Base-by-base conservation (phyloP, 2,329 filamentous ascomycete species). In the Endoconidiophora laricicola region DNA sequence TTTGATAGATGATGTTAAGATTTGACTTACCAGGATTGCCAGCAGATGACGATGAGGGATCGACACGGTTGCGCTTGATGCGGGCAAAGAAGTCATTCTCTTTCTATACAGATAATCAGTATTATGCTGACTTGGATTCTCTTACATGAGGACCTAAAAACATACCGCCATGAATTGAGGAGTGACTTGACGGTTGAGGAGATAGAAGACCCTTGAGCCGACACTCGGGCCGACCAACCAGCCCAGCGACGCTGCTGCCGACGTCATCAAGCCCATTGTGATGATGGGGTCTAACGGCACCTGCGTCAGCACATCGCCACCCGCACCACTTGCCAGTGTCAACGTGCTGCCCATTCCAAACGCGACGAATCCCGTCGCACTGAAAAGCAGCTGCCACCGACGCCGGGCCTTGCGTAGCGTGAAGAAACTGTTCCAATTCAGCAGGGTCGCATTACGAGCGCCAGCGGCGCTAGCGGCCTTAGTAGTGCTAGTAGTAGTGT, bases 401-500 rank as follows among this genome's bases (percentile, higher is more conserved):
- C 90, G 81, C 50, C 90, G 84, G 54, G 80, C 83, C 59, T 86
- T 83, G 60, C 90, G 86, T 54, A 96, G 80, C 62, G 79, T 78
- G 72, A 96, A 94, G 71, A 94, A 96, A 48, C 78, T 79, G 69
- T 95, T 82, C 90, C 90, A 96, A 66, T 86, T 77, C 40, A 88
- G 76, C n/a, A 64, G 60, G 36, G 63, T 58, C 48, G 52, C 56
- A 49, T 59, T 55, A 49, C 62, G 58, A 29, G 60, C 57, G 47
- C 60, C 54, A 16, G 64, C 54, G 18, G 60, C 56, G 38, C 60
- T 49, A 20, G 57, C 48, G 14, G 59, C 54, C 14, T 61, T 56
- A 3, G 57, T 54, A 16, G 53, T 44, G 40, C 48, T 46, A 14
- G 54, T 53, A 49, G 50, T 42, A 16, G 46, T 52, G 16, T 18